phyloP scores from a whole-genome alignment of 108 stramenopile genomes.

The Cyclotella cryptica region DNA sequence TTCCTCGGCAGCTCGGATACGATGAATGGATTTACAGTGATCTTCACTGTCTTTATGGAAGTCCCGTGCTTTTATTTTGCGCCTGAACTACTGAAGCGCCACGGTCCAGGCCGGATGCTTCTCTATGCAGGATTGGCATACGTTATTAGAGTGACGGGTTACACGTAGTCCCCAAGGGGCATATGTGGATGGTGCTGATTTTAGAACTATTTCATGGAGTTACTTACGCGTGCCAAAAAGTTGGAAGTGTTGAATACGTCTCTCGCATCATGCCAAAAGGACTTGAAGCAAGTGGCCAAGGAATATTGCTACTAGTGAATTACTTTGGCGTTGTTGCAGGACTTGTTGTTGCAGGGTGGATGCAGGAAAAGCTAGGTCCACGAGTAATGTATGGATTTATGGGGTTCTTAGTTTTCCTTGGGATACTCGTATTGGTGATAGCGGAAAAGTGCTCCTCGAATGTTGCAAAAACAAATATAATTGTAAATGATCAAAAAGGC shows the following conservation, averaged over 20 bases:
- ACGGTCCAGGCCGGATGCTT: slow-evolving; percentile 55
- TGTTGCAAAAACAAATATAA: not conserved
- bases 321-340: slow-evolving; percentile 63
- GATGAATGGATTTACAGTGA: slow-evolving; percentile 61
- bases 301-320: slow-evolving; percentile 51
- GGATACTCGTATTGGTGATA: slow-evolving; percentile 9
- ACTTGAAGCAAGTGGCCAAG: slow-evolving; percentile 69
- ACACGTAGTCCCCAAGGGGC: slow-evolving; percentile 64
- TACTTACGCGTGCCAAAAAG: slow-evolving; percentile 61
- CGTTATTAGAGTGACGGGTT: slow-evolving; percentile 67
- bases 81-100: slow-evolving; percentile 46
- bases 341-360: slow-evolving; percentile 54
- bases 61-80: slow-evolving; percentile 72
- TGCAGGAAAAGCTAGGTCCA: slow-evolving; percentile 33
- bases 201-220: slow-evolving; percentile 79
- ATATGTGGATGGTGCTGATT: slow-evolving; percentile 52
- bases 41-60: slow-evolving; percentile 76
- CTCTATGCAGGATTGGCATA: slow-evolving; percentile 58
- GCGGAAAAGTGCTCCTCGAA: slow-evolving; percentile 15
- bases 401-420: slow-evolving; percentile 3
- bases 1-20: slow-evolving; percentile 55
- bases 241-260: slow-evolving; percentile 64
- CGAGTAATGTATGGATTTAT: slow-evolving; percentile 28
- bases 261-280: slow-evolving; percentile 55
- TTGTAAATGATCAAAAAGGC: not conserved